Evolutionary conservation across 805 yeast genomes (phyloP), one percentile per base, ranked within the genome.

Genomic region (Grigorovia yakushimaensis): DNA sequence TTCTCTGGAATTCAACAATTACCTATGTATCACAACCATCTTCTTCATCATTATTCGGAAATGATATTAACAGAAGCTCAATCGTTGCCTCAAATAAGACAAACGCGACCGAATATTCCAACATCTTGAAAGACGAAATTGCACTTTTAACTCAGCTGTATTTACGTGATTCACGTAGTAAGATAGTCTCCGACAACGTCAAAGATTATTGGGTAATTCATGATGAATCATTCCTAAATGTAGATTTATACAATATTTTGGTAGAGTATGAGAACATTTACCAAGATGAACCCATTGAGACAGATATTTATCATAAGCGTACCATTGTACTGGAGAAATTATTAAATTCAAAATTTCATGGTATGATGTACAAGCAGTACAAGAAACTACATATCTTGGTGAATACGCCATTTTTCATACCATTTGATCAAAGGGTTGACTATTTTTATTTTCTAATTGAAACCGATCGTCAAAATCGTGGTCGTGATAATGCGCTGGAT

Each of bases 401-500:
- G 1, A 73, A 77, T 44, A 68, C 82, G 2, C 96, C 98, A 2
- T 91, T 85, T 59, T 82, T 88, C 67, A 71, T 91, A 6, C 79
- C 86, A 0, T 91, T 91, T 62, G 73, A 74, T 21, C 74, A 77
- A 33, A 71, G 98, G 43, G 96, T 87, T 0, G 74, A 73, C 44
- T 70, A 86, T 1, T 86, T 91, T 59, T 85, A 84, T 50, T 62
- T 70, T 10, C 70, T 87, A 47, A 76, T 86, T 36, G 73, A 71
- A 3, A 51, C 70, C 10, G 95, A 88, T 56, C 68, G 70, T 49
- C 59, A 59, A 7, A 50, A 60, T 49, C 38, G 43, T 23, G 40
- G 42, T 30, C 41, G 40, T 38, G 41, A 36, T 18, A 27, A 22
- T 20, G 18, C 33, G 10, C 23, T 45, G 42, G 35, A 35, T 36